A percentile compares a stretch with the other conserved stretches of the same genome.
Evolutionary conservation across 805 yeast species (phyloP).

Genomic region (Dipodascus albidus): DNA sequence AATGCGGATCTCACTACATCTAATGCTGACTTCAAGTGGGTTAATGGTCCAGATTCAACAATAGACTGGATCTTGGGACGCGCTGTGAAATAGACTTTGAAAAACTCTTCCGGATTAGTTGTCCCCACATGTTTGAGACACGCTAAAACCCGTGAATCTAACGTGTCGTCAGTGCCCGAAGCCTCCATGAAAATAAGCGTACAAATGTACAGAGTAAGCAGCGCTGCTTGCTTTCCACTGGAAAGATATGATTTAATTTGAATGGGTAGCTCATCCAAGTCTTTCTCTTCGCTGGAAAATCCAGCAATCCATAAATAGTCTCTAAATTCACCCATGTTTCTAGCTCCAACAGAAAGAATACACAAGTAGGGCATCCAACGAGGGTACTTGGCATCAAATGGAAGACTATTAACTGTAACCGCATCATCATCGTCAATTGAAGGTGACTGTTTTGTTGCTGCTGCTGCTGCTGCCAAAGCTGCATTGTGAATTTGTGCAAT

Average conservation of each 20-base stretch:
- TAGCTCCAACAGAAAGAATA: conserved; percentile 16
- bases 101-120: not conserved
- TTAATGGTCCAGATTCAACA: not conserved
- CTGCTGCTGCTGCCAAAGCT: conserved; percentile 4
- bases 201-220: not conserved
- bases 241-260: not conserved
- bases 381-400: not conserved
- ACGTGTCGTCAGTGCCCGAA: not conserved
- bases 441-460: conserved; percentile 8
- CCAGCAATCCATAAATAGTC: conserved; percentile 20
- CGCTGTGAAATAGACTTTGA: not conserved
- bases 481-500: conserved; percentile 4
- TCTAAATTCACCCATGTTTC: conserved; percentile 14
- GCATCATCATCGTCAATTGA: conserved; percentile 1
- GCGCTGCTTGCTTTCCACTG: not conserved
- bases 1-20: not conserved
- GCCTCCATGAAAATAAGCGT: not conserved
- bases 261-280: not conserved
- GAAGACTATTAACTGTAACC: not conserved
- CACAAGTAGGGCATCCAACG: conserved; percentile 16
- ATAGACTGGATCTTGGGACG: not conserved
- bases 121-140: not conserved
- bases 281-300: conserved; percentile 15
- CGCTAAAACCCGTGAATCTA: not conserved
- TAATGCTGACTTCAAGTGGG: not conserved